These are phyloP conservation scores for Aspergillus panamensis DNA, from an alignment of 495 filamentous ascomycete genomes.

Conservation along the genomic window DNA sequence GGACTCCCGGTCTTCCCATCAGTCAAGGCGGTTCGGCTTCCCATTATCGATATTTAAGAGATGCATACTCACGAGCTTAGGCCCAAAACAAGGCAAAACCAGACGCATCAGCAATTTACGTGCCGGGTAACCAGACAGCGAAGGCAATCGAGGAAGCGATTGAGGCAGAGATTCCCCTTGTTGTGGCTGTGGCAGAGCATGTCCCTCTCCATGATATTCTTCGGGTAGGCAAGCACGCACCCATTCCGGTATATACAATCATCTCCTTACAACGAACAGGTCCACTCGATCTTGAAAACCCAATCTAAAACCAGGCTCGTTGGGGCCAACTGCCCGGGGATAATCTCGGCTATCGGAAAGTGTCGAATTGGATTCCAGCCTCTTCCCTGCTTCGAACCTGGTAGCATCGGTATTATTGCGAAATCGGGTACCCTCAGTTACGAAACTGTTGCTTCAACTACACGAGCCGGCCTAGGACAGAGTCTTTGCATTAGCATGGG, in stretches of 20 bases:
- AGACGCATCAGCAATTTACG: conserved; percentile 83
- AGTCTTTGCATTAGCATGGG: conserved; percentile 85
- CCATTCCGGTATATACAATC: not conserved
- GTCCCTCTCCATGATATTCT: conserved; percentile 85
- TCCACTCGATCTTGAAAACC: conserved; percentile 72
- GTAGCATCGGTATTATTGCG: conserved; percentile 75
- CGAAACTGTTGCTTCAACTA: conserved; percentile 81
- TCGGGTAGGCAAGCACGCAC: conserved; percentile 44
- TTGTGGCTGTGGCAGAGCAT: conserved; percentile 89
- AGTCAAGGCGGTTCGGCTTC: conserved; percentile 55
- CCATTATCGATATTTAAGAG: not conserved
- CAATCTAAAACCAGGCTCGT: conserved; percentile 80
- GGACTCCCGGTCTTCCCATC: conserved; percentile 74
- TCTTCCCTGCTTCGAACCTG: conserved; percentile 68
- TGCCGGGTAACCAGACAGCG: conserved; percentile 73
- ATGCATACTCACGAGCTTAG: conserved; percentile 33
- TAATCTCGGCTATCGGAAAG: conserved; percentile 75
- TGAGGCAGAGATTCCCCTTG: conserved; percentile 79
- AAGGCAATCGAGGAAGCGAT: conserved; percentile 85
- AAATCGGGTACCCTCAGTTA: conserved; percentile 90
- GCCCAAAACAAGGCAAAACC: conserved; percentile 74
- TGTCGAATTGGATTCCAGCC: conserved; percentile 90
- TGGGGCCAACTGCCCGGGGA: conserved; percentile 83
- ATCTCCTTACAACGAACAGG: conserved; percentile 34
- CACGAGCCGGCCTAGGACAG: conserved; percentile 77